These are phyloP conservation scores for Colletotrichum sp. DNA, from an alignment of 2,329 filamentous ascomycete genomes.

Conservation along the genomic window DNA sequence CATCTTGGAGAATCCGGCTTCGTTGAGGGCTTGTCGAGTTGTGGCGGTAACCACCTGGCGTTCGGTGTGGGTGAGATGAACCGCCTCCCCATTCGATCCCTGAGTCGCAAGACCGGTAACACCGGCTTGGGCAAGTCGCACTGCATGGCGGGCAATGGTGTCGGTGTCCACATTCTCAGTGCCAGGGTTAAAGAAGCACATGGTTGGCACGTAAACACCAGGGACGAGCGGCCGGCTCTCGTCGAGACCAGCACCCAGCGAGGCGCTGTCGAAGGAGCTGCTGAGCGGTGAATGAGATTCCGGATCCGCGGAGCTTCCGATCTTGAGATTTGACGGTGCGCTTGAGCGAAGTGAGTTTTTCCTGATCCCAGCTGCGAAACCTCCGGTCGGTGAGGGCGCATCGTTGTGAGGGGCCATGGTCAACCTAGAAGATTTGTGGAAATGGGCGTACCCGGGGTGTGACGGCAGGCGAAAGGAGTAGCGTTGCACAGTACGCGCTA, in stretches of 20 bases:
- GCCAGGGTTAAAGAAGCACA: slow-evolving; percentile 72
- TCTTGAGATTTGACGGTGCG: slow-evolving; percentile 34
- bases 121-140: slow-evolving; percentile 75
- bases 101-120: slow-evolving; percentile 78
- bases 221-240: slow-evolving; percentile 44
- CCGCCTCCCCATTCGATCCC: slow-evolving; percentile 84
- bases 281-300: slow-evolving; percentile 41
- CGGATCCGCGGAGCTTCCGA: slow-evolving; percentile 28
- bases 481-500: background rate
- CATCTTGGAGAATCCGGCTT: slow-evolving; percentile 67
- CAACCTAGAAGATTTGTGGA: background rate
- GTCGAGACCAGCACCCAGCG: slow-evolving; percentile 36
- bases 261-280: slow-evolving; percentile 47
- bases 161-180: slow-evolving; percentile 71
- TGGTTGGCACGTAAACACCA: slow-evolving; percentile 75
- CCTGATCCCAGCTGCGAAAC: slow-evolving; percentile 48
- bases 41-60: slow-evolving; percentile 71
- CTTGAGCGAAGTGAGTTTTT: slow-evolving; percentile 36
- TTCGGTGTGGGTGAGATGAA: slow-evolving; percentile 76
- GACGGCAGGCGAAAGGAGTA: background rate
- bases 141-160: slow-evolving; percentile 64
- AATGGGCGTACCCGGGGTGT: background rate
- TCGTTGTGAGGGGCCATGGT: slow-evolving; percentile 53
- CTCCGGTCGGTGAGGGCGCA: slow-evolving; percentile 49
- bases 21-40: slow-evolving; percentile 73